Conservation (phyloP, 768 basidiomycete species). For the Porphyrellus cyaneotinctus region DNA sequence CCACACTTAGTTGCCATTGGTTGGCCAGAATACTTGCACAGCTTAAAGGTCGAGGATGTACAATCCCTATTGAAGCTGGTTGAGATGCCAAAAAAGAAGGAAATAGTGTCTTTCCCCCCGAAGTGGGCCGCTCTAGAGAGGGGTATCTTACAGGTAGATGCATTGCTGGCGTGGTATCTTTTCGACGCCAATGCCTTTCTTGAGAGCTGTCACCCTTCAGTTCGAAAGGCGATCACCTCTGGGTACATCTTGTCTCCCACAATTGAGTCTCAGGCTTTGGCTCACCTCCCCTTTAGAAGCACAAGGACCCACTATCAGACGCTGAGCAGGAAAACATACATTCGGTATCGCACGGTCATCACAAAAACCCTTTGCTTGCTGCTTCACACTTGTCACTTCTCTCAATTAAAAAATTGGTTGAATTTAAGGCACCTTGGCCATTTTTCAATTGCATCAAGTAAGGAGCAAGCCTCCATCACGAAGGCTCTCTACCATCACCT, state of each 20-base stretch:
- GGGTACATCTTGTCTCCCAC: neutral
- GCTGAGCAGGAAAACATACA: neutral
- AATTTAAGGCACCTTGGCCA: neutral
- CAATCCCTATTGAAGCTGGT: neutral
- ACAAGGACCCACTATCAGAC: neutral
- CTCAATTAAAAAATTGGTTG: neutral
- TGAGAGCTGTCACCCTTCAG: neutral
- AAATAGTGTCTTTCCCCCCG: neutral
- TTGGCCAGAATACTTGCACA: neutral
- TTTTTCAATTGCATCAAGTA: neutral
- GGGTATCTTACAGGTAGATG: neutral
- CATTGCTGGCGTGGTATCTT: neutral
- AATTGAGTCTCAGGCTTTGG: neutral
- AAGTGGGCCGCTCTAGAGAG: neutral
- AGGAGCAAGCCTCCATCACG: too few relatives aligned
- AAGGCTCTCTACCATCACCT: too few relatives aligned
- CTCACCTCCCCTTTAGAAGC: neutral
- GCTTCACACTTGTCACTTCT: neutral
- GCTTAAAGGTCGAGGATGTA: neutral
- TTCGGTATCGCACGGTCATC: neutral
- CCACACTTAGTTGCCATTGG: neutral
- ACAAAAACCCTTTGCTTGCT: neutral
- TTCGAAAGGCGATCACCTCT: neutral
- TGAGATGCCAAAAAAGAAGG: neutral
- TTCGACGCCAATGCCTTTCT: neutral